phyloP scores from a whole-genome alignment of 257 asterid species.

The Capsicum rhomboideum region DNA sequence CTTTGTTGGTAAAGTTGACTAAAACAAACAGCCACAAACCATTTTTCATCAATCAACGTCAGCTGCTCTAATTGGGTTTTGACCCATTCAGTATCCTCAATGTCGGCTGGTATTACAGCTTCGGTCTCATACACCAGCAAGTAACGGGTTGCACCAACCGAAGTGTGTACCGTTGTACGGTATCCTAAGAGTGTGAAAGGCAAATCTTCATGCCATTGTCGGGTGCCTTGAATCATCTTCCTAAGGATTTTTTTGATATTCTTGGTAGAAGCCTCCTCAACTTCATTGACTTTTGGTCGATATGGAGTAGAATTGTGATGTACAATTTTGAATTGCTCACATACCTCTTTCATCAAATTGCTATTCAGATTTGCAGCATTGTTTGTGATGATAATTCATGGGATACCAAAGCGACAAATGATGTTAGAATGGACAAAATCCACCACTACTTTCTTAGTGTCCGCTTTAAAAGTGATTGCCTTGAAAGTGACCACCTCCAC shows the following conservation, averaged over 20 bases:
- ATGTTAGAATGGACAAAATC: no score
- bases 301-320: background rate
- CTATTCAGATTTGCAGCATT: background rate
- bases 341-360: background rate
- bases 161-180: background rate
- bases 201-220: background rate
- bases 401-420: background rate
- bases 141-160: background rate
- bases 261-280: background rate
- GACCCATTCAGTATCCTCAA: background rate
- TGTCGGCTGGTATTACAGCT: background rate
- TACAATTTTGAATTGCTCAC: background rate
- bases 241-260: background rate
- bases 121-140: background rate
- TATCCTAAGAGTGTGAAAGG: background rate
- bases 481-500: no score
- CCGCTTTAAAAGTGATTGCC: background rate
- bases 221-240: background rate
- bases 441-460: background rate
- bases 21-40: fast-evolving
- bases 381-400: no score
- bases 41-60: background rate
- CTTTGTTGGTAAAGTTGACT: background rate
- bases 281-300: background rate
- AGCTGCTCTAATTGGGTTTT: background rate